A percentile compares a stretch with the other conserved stretches of the same genome.
Conservation (phyloP, 345 rosid species). For the Physaria fendleri region DNA sequence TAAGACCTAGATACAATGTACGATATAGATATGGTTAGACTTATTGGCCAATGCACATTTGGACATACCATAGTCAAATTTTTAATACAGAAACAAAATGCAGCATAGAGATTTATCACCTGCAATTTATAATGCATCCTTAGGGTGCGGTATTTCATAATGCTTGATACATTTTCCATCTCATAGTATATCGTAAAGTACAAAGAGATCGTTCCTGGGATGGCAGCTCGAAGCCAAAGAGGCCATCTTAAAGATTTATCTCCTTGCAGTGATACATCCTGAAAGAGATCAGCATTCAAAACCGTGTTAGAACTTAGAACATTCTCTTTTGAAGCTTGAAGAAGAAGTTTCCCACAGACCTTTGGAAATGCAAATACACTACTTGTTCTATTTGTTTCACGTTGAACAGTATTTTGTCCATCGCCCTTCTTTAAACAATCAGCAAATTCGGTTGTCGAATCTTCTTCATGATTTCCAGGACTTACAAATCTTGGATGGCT, state of each 20-base stretch:
- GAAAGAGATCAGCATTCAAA: slow-evolving; percentile 30
- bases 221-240: slow-evolving; percentile 93
- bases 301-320: slow-evolving; percentile 14
- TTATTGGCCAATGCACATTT: slow-evolving; percentile 11
- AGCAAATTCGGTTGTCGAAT: slow-evolving; percentile 47
- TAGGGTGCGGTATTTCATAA: slow-evolving; percentile 78
- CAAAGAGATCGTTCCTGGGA: slow-evolving; percentile 65
- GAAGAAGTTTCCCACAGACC: slow-evolving; percentile 42
- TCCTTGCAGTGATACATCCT: slow-evolving; percentile 56
- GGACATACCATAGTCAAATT: neutral
- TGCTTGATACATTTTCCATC: slow-evolving; percentile 61
- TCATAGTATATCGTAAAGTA: slow-evolving; percentile 74
- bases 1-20: slow-evolving; percentile 45
- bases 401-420: slow-evolving; percentile 29
- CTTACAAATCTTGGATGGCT: slow-evolving; percentile 70
- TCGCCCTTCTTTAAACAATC: slow-evolving; percentile 57
- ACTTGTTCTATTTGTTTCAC: slow-evolving; percentile 29
- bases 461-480: slow-evolving; percentile 45
- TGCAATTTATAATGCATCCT: slow-evolving; percentile 72
- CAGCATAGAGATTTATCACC: slow-evolving; percentile 37
- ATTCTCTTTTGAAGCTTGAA: slow-evolving; percentile 5
- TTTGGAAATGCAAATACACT: slow-evolving; percentile 70
- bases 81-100: neutral
- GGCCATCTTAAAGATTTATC: slow-evolving; percentile 73
- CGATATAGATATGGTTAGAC: slow-evolving; percentile 9